Conservation (phyloP, 2,329 filamentous ascomycete species). For the Tolypocladium album region DNA sequence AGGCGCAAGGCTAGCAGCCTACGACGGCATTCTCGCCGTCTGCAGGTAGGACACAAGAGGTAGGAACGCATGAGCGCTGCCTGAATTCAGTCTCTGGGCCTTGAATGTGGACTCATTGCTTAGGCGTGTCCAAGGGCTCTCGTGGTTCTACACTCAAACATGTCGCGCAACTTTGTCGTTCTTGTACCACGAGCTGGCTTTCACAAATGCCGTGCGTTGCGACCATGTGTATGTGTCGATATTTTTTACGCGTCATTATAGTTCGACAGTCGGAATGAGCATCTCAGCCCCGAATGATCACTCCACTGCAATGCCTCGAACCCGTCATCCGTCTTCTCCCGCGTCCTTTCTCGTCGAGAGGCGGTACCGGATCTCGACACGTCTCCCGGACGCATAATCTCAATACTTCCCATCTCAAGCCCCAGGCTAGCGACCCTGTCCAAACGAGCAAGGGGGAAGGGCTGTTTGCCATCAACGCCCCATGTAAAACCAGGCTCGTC, state of each 20-base stretch:
- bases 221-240: too few species aligned
- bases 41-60: too few species aligned
- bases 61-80: too few species aligned
- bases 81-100: too few species aligned
- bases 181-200: too few species aligned
- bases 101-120: too few species aligned
- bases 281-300: neutral
- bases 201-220: too few species aligned
- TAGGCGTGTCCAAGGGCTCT: too few species aligned
- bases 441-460: neutral
- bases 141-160: too few species aligned
- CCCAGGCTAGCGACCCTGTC: neutral
- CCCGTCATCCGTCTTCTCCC: neutral
- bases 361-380: neutral
- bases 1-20: too few species aligned
- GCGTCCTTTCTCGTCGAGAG: neutral
- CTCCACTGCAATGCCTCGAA: neutral
- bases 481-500: neutral
- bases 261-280: neutral
- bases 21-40: too few species aligned
- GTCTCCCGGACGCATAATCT: neutral
- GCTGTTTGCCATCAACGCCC: neutral
- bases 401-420: neutral
- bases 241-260: neutral
- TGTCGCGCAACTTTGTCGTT: too few species aligned